Base-by-base conservation (phyloP, 495 filamentous ascomycete genomes). In the Entonaema liquescens region DNA sequence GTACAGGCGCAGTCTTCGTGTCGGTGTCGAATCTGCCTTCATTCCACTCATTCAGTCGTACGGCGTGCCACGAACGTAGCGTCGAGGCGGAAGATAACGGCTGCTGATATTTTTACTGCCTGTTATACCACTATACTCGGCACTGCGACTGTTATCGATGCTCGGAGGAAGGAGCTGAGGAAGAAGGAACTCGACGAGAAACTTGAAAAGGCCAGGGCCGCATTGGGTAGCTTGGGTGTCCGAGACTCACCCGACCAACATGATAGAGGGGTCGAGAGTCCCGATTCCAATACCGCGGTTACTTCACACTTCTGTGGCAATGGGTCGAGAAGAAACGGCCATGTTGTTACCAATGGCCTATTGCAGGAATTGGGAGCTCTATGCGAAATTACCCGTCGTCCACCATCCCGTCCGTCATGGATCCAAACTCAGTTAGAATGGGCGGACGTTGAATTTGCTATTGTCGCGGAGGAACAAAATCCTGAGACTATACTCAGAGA, bases 41-140 rank as follows among this genome's bases (percentile, higher is more conserved):
- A 87, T 59, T 80, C 81, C 26, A 79, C 85, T 56, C 83, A 83
- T 59, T 82, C 82, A 31, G 67, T 89, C 42, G 77, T 84, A 56
- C 85, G 88, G 65, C 80, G 84, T 70, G 76, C 83, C n/a, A 83
- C 85, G 33, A 85, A 84, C 12, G 82, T 83, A 25, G 82, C 85
- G 55, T 78, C 82, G 42, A 82, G 81, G 74, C 84, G 84, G 29
- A 82, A 81, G 70, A 76, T 88, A 56, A 82, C 83, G 1, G 81
- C 83, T 70, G 86, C 83, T 71, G 88, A 91, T 78, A 80, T 90
- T 15, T 89, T 91, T 62, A 93, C 91, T 3, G 86, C 89, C 12
- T 84, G 88, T 66, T 93, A 92, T 72, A 89, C 89, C 2, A 88
- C 89, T 59, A 89, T 93, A 38, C 88, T 93, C 63, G 90, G 89